Evolutionary conservation across 805 yeast species (phyloP).

Genomic region (Ogataea glucozyma): DNA sequence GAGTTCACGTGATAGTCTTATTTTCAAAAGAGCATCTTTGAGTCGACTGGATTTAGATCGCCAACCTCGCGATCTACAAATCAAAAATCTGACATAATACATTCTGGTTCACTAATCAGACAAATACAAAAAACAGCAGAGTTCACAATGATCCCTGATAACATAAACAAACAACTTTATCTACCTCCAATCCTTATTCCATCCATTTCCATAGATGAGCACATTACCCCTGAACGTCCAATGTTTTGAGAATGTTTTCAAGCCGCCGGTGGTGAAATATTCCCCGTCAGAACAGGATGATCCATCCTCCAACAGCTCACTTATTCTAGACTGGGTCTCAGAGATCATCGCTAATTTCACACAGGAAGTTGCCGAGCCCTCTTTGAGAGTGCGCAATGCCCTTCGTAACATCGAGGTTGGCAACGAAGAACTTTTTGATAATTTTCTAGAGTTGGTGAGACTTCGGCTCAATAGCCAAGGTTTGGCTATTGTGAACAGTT

Average conservation of each 20-base stretch:
- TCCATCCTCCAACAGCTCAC: constrained; percentile 25
- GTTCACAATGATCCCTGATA: not conserved
- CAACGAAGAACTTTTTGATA: constrained; percentile 20
- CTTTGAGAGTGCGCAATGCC: constrained; percentile 26
- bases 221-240: constrained; percentile 15
- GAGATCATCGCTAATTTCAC: constrained; percentile 18
- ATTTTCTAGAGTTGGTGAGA: constrained; percentile 18
- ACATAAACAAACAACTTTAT: not conserved
- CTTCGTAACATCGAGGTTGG: constrained; percentile 21
- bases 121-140: too few relatives aligned
- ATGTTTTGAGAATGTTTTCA: constrained; percentile 18
- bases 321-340: constrained; percentile 30
- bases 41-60: too few relatives aligned
- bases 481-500: not conserved
- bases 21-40: not conserved
- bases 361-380: constrained; percentile 18
- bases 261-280: constrained; percentile 10
- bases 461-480: constrained; percentile 20
- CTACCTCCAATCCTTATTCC: constrained; percentile 1
- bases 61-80: not conserved
- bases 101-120: constrained; percentile 2
- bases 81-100: constrained; percentile 4
- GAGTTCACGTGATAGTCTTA: too few relatives aligned
- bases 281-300: constrained; percentile 21
- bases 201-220: constrained; percentile 4